Evolutionary conservation across 2,329 filamentous ascomycete genomes (phyloP), one percentile per base, ranked within the genome.

Genomic region (Sphaerulina musiva): DNA sequence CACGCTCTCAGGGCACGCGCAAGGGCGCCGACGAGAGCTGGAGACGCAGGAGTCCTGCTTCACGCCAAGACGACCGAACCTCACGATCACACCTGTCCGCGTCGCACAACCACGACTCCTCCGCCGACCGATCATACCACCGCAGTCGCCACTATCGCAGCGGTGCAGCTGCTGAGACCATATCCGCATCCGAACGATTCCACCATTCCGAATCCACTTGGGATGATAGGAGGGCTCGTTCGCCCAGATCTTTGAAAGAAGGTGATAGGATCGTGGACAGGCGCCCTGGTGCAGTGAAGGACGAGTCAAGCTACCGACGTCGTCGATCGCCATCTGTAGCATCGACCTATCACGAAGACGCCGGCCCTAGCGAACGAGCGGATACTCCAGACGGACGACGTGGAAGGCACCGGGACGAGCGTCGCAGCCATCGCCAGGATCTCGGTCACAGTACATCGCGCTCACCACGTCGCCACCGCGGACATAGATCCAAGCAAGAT

Each of bases 291-390:
- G 36, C 48, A 43, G 68, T 70, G 55, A 62, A 66, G 26, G 71
- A 72, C 60, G 62, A 71, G 29, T 66, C 66, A 34, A 54, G 67
- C 10, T 59, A 63, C 52, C 72, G 70, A 40, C 71, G 69, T 45
- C 72, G 71, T 53, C 59, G 64, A 46, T 76, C 73, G 36, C 70
- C 64, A 11, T 75, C 74, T 11, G 63, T 59, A 55, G 72, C 74
- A 43, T 71, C 70, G 31, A 63, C 67, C 49, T 71, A 72, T 59
- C 61, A 66, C 50, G 61, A 64, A 20, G 64, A 65, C 38, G 58
- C 68, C 38, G 62, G 63, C 47, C 64, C 67, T 53, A 57, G 57
- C 46, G 64, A 69, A 43, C 68, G 57, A 39, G 49, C 46, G 39
- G 29, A 41, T 39, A 43, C 55, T 12, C 36, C 39, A 12, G 66